Percentiles rank a stretch among this genome's conserved stretches.
phyloP scores from a whole-genome alignment of 306 rosid genomes.

The Citrullus amarus region DNA sequence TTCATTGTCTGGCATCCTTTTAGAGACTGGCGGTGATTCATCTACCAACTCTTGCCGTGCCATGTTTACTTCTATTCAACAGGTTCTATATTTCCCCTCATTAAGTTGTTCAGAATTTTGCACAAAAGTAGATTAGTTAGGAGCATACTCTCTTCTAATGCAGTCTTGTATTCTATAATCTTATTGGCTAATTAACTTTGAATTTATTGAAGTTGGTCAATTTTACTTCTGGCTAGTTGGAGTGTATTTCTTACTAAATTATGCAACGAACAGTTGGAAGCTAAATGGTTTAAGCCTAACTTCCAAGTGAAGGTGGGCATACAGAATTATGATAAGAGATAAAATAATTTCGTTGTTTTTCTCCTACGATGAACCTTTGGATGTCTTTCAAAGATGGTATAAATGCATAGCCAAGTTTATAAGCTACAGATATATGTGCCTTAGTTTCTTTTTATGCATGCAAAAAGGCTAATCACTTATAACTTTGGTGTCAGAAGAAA shows the following conservation, averaged over 20 bases:
- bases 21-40: no score
- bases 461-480: background rate
- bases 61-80: conserved; percentile 21
- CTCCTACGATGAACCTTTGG: background rate
- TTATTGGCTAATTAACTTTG: background rate
- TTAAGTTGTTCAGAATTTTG: background rate
- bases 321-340: background rate
- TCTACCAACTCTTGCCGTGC: no score
- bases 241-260: background rate
- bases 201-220: background rate
- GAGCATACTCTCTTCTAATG: background rate
- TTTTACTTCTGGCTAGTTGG: background rate
- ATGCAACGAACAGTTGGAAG: background rate
- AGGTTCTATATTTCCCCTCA: conserved; percentile 29
- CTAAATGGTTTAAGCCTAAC: background rate
- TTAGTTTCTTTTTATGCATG: background rate
- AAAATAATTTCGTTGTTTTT: background rate
- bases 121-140: background rate
- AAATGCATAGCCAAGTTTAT: background rate
- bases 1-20: no score
- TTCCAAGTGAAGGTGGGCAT: background rate
- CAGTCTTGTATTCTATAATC: background rate
- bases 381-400: background rate
- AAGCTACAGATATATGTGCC: background rate
- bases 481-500: background rate